Conservation (phyloP, 345 rosid species). For the Salix dunnii region DNA sequence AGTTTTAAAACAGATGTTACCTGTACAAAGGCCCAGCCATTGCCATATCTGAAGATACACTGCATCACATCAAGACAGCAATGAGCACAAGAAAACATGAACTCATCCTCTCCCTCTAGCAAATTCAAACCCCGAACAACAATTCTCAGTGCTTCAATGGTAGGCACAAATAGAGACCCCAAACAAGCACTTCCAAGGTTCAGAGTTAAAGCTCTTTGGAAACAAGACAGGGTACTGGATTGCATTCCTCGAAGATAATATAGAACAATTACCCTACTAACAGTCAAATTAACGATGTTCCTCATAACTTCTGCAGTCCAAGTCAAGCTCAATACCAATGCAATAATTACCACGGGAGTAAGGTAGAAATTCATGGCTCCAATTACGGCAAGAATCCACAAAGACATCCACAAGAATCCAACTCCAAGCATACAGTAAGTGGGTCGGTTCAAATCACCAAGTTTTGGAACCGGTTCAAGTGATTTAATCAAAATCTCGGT, state of each 20-base stretch:
- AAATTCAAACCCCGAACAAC: conserved; percentile 78
- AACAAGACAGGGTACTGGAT: conserved; percentile 73
- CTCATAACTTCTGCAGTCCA: conserved; percentile 97
- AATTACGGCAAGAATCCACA: conserved; percentile 85
- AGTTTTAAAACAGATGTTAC: conserved; percentile 27
- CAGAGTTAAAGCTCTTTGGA: conserved; percentile 76
- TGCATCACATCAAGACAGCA: conserved; percentile 85
- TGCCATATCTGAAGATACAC: conserved; percentile 70
- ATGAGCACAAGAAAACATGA: conserved; percentile 98
- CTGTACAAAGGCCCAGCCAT: conserved; percentile 99
- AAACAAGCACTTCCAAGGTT: conserved; percentile 95
- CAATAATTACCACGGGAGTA: conserved; percentile 55
- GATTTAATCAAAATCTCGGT: conserved; percentile 56
- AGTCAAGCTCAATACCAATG: conserved; percentile 50
- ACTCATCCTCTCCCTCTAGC: conserved; percentile 97
- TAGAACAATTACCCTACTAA: conserved; percentile 66
- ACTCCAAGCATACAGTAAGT: conserved; percentile 74
- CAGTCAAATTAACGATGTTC: conserved; percentile 79
- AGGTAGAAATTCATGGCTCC: conserved; percentile 75
- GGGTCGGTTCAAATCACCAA: conserved; percentile 69
- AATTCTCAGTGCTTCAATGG: conserved; percentile 85
- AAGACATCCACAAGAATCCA: conserved; percentile 96
- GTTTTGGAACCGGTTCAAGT: conserved; percentile 67
- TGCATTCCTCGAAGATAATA: conserved; percentile 92
- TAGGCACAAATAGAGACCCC: conserved; percentile 85